These are phyloP conservation scores for Beauveria varroae DNA, from an alignment of 2,329 filamentous ascomycete genomes.

Conservation along the genomic window DNA sequence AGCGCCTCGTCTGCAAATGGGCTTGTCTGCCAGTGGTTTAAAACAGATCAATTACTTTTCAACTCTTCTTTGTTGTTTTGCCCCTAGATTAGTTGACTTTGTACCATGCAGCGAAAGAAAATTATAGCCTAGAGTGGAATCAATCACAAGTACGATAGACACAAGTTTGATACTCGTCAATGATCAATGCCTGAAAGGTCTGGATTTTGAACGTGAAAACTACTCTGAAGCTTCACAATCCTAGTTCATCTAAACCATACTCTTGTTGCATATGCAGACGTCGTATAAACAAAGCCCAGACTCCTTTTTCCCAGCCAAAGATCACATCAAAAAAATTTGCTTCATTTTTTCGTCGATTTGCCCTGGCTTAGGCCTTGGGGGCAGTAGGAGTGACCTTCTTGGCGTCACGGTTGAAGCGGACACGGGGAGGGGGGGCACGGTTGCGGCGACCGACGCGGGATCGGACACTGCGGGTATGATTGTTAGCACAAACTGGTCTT, in stretches of 20 bases:
- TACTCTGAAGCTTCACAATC: slow-evolving; percentile 19
- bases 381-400: slow-evolving; percentile 93
- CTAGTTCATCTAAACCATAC: slow-evolving; percentile 28
- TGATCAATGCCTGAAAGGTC: slow-evolving; percentile 11
- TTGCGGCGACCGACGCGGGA: slow-evolving; percentile 96
- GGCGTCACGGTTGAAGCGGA: slow-evolving; percentile 99
- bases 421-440: slow-evolving; percentile 93
- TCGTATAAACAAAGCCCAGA: slow-evolving; percentile 29
- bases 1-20: no score
- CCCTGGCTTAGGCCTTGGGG: slow-evolving; percentile 30
- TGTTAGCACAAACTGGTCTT: slow-evolving; percentile 34
- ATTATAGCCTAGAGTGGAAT: neutral
- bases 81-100: no score
- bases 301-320: slow-evolving; percentile 25
- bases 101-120: neutral
- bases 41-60: no score
- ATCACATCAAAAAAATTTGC: slow-evolving; percentile 16
- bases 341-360: slow-evolving; percentile 4
- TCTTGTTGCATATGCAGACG: slow-evolving; percentile 29
- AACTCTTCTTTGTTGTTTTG: no score
- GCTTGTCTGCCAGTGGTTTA: no score
- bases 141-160: neutral
- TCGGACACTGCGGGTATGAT: slow-evolving; percentile 64
- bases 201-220: slow-evolving; percentile 15
- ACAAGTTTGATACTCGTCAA: neutral